A percentile compares a stretch with the other conserved stretches of the same genome.
Evolutionary conservation across 257 asterid genomes (phyloP).

Genomic region (Primulina huaijiensis): DNA sequence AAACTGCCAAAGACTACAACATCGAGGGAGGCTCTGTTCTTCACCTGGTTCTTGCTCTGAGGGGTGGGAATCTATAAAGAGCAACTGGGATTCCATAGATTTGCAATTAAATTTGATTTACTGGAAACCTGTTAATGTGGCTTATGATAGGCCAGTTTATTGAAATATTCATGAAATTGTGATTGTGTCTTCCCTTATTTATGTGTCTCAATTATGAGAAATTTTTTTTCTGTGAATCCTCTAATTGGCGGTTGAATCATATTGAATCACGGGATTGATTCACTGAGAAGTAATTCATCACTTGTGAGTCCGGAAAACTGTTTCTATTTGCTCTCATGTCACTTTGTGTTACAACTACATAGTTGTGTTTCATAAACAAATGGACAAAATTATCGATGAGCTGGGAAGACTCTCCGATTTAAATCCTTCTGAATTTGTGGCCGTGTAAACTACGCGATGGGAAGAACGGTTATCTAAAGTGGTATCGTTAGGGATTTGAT

Average conservation of each 20-base stretch:
- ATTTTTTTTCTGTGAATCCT: background rate
- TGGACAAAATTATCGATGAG: too few relatives aligned
- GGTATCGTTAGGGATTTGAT: too few relatives aligned
- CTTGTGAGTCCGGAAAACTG: background rate
- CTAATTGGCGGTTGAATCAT: background rate
- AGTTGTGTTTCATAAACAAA: too few relatives aligned
- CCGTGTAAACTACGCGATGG: too few relatives aligned
- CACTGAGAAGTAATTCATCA: background rate
- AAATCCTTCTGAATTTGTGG: too few relatives aligned
- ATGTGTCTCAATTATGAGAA: background rate
- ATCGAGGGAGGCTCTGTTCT: slow-evolving; percentile 83
- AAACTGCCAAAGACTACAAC: slow-evolving; percentile 73
- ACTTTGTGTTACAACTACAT: too few relatives aligned
- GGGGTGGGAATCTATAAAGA: slow-evolving; percentile 55
- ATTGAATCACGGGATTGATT: background rate
- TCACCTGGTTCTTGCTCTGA: slow-evolving; percentile 68
- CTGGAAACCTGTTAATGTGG: background rate
- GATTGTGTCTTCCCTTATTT: background rate
- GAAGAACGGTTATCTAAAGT: too few relatives aligned
- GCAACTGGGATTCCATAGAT: background rate
- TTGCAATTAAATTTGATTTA: slow-evolving; percentile 8
- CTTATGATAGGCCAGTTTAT: slow-evolving; percentile 10
- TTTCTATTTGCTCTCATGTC: too few relatives aligned
- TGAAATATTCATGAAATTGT: background rate
- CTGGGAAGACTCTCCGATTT: too few relatives aligned